These are phyloP conservation scores for Thielaviopsis euricoi DNA, from an alignment of 2,329 filamentous ascomycete genomes.

Conservation along the genomic window DNA sequence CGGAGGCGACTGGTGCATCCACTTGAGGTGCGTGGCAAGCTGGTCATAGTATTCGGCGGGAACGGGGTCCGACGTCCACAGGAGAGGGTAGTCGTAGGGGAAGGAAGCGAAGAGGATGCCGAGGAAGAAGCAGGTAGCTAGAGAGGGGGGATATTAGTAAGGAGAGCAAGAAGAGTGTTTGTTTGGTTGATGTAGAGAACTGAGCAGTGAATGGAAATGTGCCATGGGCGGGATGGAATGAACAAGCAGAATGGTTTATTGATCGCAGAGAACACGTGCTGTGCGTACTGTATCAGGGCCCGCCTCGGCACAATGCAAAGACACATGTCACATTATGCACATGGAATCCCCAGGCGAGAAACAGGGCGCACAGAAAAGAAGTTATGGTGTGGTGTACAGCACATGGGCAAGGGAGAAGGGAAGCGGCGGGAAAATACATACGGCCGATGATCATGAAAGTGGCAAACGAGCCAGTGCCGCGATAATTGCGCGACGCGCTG, in stretches of 20 bases:
- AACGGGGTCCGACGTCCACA: conserved; percentile 56
- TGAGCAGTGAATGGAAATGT: too few species aligned
- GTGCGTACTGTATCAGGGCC: too few species aligned
- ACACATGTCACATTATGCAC: too few species aligned
- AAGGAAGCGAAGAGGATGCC: conserved; percentile 93
- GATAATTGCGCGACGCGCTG: conserved; percentile 39
- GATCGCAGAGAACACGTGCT: too few species aligned
- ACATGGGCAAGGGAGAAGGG: not conserved
- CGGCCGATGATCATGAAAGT: conserved; percentile 94
- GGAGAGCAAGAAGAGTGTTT: conserved; percentile 10
- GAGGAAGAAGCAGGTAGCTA: conserved; percentile 90
- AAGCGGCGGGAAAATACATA: conserved; percentile 32
- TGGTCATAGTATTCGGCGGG: conserved; percentile 59
- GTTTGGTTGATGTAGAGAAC: not conserved
- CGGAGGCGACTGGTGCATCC: conserved; percentile 80
- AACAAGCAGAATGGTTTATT: conserved; percentile 1
- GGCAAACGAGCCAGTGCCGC: conserved; percentile 60
- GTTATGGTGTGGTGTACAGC: too few species aligned
- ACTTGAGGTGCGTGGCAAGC: conserved; percentile 76
- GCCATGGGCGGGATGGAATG: not conserved
- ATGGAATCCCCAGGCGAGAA: too few species aligned
- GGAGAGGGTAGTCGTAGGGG: conserved; percentile 85
- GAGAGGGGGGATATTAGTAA: conserved; percentile 4
- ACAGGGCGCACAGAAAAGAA: too few species aligned
- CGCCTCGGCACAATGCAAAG: too few species aligned